These are phyloP conservation scores for Lepidium campestre DNA, from an alignment of 441 rosid species.

Conservation along the genomic window DNA sequence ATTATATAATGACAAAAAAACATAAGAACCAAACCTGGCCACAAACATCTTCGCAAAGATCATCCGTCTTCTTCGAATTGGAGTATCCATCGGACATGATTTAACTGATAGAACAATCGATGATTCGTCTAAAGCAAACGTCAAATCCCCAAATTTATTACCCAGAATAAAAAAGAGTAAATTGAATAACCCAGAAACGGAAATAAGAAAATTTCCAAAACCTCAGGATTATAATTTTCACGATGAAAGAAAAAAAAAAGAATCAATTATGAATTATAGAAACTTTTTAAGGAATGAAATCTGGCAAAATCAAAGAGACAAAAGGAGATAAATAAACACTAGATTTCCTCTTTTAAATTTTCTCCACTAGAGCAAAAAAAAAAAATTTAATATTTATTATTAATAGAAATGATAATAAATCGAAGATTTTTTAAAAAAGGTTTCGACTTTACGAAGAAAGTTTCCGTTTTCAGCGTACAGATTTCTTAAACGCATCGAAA, in stretches of 20 bases:
- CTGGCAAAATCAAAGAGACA: neutral
- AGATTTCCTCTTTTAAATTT: neutral
- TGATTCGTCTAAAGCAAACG: slow-evolving; percentile 21
- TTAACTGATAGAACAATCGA: slow-evolving; percentile 1
- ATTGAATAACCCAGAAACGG: neutral
- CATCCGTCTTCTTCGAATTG: slow-evolving; percentile 85
- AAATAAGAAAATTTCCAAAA: neutral
- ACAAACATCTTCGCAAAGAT: slow-evolving; percentile 64
- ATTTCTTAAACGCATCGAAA: slow-evolving; percentile 4
- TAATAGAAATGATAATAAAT: neutral
- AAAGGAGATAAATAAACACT: slow-evolving; percentile 7
- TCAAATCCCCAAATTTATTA: slow-evolving; percentile 17
- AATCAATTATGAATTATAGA: neutral
- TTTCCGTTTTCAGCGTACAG: slow-evolving; percentile 8
- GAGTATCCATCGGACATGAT: slow-evolving; percentile 72
- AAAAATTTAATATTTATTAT: neutral
- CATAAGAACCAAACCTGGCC: slow-evolving; percentile 50
- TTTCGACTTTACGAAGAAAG: slow-evolving; percentile 7
- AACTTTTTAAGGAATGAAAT: slow-evolving; percentile 7
- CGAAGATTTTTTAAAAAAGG: neutral
- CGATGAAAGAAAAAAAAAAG: neutral
- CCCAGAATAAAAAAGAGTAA: slow-evolving; percentile 10
- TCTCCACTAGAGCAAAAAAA: slow-evolving; percentile 4
- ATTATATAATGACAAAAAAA: neutral
- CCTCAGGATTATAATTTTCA: neutral